A percentile compares a stretch with the other conserved stretches of the same genome.
These are phyloP conservation scores for Cairneyella variabilis DNA, from an alignment of 495 filamentous ascomycete species.

Conservation along the genomic window DNA sequence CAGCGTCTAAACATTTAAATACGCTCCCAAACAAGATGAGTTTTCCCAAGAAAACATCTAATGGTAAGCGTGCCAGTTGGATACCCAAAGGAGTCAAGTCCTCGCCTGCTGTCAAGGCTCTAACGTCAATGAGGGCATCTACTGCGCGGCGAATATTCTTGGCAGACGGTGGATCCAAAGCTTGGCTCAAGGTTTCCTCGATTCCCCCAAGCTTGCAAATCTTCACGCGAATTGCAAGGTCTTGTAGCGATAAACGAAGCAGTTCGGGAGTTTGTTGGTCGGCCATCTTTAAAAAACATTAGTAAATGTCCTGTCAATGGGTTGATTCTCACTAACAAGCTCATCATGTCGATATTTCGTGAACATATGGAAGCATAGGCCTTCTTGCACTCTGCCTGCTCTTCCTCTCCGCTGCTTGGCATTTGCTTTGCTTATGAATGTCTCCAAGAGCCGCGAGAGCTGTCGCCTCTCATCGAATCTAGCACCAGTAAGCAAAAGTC, in stretches of 20 bases:
- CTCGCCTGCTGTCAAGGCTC: slow-evolving; percentile 75
- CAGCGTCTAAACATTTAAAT: slow-evolving; percentile 87
- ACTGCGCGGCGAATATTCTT: slow-evolving; percentile 92
- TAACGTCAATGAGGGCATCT: slow-evolving; percentile 88
- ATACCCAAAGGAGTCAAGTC: slow-evolving; percentile 81
- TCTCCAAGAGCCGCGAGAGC: slow-evolving; percentile 82
- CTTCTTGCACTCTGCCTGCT: slow-evolving; percentile 93
- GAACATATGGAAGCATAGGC: slow-evolving; percentile 93
- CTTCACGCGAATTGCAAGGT: slow-evolving; percentile 93
- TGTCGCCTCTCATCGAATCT: slow-evolving; percentile 86
- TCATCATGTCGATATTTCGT: slow-evolving; percentile 80
- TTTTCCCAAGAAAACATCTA: slow-evolving; percentile 94
- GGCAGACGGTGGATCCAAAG: slow-evolving; percentile 81
- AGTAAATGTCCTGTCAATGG: no score
- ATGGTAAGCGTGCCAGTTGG: slow-evolving; percentile 80
- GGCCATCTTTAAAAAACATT: slow-evolving; percentile 50
- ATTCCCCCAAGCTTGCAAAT: slow-evolving; percentile 92
- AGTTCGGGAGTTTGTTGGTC: slow-evolving; percentile 95
- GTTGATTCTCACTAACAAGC: slow-evolving; percentile 23
- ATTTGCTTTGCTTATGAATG: slow-evolving; percentile 90
- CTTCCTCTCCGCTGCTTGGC: slow-evolving; percentile 90
- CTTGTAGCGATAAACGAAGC: slow-evolving; percentile 87
- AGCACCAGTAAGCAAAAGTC: background rate
- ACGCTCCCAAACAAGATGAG: slow-evolving; percentile 77
- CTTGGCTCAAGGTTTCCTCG: slow-evolving; percentile 82